Percentiles rank a stretch among this genome's conserved stretches.
phyloP scores from a whole-genome alignment of 306 rosid genomes.

The Hippophae tibetana region DNA sequence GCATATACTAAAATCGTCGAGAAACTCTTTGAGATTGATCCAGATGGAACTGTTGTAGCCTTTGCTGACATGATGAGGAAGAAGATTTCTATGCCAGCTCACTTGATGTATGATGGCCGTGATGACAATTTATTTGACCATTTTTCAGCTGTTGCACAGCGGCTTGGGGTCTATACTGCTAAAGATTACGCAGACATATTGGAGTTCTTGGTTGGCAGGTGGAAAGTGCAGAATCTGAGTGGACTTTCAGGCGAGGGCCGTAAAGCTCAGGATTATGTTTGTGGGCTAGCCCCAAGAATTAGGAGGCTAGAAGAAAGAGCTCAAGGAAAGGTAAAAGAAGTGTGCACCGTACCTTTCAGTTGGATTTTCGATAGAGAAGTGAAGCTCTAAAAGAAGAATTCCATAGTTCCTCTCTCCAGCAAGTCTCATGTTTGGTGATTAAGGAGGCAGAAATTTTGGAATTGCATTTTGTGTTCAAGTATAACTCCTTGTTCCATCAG shows the following conservation, averaged over 20 bases:
- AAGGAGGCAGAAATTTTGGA: constrained; percentile 2
- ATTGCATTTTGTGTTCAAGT: constrained; percentile 9
- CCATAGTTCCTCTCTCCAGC: constrained; percentile 4
- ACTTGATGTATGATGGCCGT: constrained; percentile 77
- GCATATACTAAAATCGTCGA: constrained; percentile 85
- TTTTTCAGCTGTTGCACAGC: constrained; percentile 75
- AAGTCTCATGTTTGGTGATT: background rate
- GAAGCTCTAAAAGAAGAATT: constrained; percentile 32
- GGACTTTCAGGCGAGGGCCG: constrained; percentile 71
- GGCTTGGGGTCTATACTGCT: constrained; percentile 77
- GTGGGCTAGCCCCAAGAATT: constrained; percentile 73
- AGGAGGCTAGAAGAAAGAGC: constrained; percentile 85
- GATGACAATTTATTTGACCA: constrained; percentile 67
- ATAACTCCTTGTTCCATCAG: background rate
- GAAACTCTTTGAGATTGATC: constrained; percentile 80
- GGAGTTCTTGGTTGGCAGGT: constrained; percentile 76
- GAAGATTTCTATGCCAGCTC: constrained; percentile 88
- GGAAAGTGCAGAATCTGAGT: constrained; percentile 60
- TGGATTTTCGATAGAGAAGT: constrained; percentile 76
- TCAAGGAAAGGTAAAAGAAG: constrained; percentile 49
- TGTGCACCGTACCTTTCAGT: constrained; percentile 38
- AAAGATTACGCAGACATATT: constrained; percentile 85
- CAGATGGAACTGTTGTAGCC: constrained; percentile 58
- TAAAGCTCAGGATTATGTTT: constrained; percentile 77
- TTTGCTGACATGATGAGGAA: constrained; percentile 97